These are phyloP conservation scores for Escovopsis sp. DNA, from an alignment of 2,329 filamentous ascomycete species.

Conservation along the genomic window DNA sequence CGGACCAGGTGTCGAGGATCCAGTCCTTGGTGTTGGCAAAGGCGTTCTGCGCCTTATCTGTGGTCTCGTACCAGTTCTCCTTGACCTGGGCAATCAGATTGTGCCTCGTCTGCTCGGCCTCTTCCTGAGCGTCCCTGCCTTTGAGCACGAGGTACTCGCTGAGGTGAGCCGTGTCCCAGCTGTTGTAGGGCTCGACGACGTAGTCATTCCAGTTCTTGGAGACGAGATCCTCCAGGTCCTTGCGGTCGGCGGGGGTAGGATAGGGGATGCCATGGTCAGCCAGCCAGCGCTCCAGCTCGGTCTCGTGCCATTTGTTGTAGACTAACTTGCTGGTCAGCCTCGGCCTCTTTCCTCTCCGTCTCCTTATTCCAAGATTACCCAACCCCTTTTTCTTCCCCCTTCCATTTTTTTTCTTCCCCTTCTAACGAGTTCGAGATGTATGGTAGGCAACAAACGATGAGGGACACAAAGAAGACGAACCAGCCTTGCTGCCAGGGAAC, in stretches of 20 bases:
- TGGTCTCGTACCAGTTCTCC: constrained; percentile 60
- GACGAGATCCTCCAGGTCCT: constrained; percentile 84
- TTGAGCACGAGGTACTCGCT: constrained; percentile 52
- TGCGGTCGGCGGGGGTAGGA: constrained; percentile 78
- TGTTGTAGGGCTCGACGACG: constrained; percentile 58
- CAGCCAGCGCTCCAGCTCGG: constrained; percentile 92
- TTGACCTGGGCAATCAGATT: constrained; percentile 54
- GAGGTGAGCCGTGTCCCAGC: constrained; percentile 59
- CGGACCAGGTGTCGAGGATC: constrained; percentile 91
- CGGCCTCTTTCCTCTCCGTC: too few relatives aligned
- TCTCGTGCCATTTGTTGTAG: constrained; percentile 99
- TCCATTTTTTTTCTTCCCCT: neutral
- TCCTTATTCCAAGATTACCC: too few relatives aligned
- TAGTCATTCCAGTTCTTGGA: constrained; percentile 77
- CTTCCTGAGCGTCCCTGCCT: constrained; percentile 52
- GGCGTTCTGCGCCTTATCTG: constrained; percentile 58
- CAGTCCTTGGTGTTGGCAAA: constrained; percentile 67
- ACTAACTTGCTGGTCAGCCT: constrained; percentile 33
- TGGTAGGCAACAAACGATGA: too few relatives aligned
- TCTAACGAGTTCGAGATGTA: neutral
- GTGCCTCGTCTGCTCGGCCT: constrained; percentile 53
- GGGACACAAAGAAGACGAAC: constrained; percentile 33
- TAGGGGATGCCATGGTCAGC: constrained; percentile 84
- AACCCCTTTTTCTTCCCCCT: neutral
- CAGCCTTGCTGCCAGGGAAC: constrained; percentile 60